Conservation (phyloP, 1,284 basidiomycete genomes). For the Puccinia novopanici region DNA sequence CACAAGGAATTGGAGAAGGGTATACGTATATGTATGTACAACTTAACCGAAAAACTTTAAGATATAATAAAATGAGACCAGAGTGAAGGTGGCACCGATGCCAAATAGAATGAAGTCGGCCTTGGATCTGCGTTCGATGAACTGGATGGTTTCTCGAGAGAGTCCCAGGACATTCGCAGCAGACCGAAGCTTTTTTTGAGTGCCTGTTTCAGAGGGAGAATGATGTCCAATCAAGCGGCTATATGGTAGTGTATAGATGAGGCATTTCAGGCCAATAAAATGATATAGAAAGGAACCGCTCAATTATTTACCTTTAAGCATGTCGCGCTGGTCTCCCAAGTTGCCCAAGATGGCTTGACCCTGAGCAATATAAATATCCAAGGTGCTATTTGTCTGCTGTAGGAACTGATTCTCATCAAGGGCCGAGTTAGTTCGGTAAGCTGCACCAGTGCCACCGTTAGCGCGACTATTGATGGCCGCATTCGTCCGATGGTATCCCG, state of each 20-base stretch:
- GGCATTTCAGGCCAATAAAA: too few species aligned
- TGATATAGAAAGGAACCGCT: too few species aligned
- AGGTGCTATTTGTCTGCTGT: constrained; percentile 72
- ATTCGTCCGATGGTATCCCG: constrained; percentile 36
- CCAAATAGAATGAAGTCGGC: constrained; percentile 54
- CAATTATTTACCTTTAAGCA: constrained; percentile 81
- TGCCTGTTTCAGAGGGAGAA: constrained; percentile 61
- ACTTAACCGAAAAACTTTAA: constrained; percentile 47
- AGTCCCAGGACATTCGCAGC: constrained; percentile 89
- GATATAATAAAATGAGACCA: constrained; percentile 49
- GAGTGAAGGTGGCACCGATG: constrained; percentile 28
- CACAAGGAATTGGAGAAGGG: too few species aligned
- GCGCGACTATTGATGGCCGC: constrained; percentile 12
- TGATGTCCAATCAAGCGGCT: background rate
- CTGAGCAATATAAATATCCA: constrained; percentile 87
- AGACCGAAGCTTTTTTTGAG: constrained; percentile 75
- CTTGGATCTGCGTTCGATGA: constrained; percentile 88
- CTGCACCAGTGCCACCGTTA: background rate
- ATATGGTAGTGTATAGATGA: too few species aligned
- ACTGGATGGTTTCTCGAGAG: constrained; percentile 86
- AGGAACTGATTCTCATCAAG: constrained; percentile 83
- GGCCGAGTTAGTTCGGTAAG: constrained; percentile 62
- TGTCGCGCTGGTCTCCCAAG: constrained; percentile 82
- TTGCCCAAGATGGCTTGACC: constrained; percentile 85
- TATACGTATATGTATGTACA: too few species aligned